phyloP scores from a whole-genome alignment of 176 grass and related monocot species.

The Bolboschoenus planiculmis region DNA sequence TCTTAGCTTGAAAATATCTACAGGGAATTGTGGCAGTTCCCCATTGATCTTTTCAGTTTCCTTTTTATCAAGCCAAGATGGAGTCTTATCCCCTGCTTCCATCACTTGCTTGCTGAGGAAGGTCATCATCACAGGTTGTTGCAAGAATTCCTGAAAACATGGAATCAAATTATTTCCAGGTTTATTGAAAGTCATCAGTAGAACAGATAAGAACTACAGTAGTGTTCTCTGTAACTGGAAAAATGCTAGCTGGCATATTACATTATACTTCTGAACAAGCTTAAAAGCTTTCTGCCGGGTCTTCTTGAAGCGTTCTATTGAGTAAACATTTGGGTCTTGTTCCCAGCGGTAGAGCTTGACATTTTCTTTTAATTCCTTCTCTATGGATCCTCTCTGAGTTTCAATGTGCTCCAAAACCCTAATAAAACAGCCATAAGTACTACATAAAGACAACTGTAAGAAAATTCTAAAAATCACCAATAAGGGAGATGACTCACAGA shows the following conservation, averaged over 20 bases:
- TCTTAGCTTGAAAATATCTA: slow-evolving; percentile 46
- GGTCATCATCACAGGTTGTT: slow-evolving; percentile 53
- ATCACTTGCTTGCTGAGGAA: slow-evolving; percentile 49
- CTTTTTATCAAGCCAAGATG: slow-evolving; percentile 74
- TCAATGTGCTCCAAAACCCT: slow-evolving; percentile 66
- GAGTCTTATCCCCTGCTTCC: slow-evolving; percentile 41
- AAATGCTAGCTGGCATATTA: slow-evolving; percentile 31
- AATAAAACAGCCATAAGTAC: slow-evolving; percentile 17
- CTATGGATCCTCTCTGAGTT: slow-evolving; percentile 43
- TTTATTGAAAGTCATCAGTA: too few relatives aligned
- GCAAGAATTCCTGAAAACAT: slow-evolving; percentile 51
- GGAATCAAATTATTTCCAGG: slow-evolving; percentile 13
- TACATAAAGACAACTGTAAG: slow-evolving; percentile 19
- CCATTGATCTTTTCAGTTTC: slow-evolving; percentile 30
- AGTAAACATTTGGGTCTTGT: slow-evolving; percentile 50
- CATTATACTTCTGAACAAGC: slow-evolving; percentile 62
- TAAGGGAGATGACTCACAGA: slow-evolving; percentile 40
- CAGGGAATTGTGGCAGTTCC: slow-evolving; percentile 49
- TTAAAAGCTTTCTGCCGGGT: slow-evolving; percentile 66
- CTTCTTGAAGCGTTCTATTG: slow-evolving; percentile 78
- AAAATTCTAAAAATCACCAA: slow-evolving; percentile 17
- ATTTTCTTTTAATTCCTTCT: slow-evolving; percentile 70
- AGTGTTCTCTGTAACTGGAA: slow-evolving; percentile 4
- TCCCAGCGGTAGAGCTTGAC: slow-evolving; percentile 86
- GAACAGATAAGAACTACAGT: too few relatives aligned